Percentiles rank a stretch among this genome's conserved stretches.
phyloP scores from a whole-genome alignment of 148 eudicot species.

The Persicaria tinctoria region DNA sequence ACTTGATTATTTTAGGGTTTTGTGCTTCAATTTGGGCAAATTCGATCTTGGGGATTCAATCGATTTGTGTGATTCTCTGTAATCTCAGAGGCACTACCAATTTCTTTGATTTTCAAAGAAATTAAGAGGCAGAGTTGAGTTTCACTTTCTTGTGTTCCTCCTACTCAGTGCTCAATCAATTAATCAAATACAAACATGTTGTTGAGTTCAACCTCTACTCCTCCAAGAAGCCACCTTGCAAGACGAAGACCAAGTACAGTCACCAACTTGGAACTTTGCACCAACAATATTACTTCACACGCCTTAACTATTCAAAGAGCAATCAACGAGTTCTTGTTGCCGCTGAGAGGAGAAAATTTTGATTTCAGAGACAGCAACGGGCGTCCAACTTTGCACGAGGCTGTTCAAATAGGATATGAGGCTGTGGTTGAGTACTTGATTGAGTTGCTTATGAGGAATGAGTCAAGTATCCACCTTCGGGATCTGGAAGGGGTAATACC shows the following conservation, averaged over 20 bases:
- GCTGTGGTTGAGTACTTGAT: background rate
- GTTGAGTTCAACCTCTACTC: background rate
- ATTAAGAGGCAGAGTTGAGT: background rate
- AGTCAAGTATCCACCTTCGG: background rate
- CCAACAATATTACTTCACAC: background rate
- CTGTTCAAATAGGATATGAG: background rate
- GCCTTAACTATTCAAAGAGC: background rate
- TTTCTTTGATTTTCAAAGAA: no score
- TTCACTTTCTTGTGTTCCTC: background rate
- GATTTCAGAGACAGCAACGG: background rate
- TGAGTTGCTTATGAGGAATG: background rate
- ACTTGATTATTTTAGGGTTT: no score
- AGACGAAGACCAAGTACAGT: background rate
- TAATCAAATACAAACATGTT: background rate
- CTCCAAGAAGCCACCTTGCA: constrained; percentile 4
- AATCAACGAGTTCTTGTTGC: background rate
- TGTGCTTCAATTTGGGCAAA: no score
- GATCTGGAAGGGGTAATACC: background rate
- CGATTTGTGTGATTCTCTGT: no score
- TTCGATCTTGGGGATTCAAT: no score
- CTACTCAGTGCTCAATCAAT: background rate
- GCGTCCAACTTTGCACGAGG: background rate
- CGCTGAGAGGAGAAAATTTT: background rate
- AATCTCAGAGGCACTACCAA: no score
- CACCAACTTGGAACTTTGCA: background rate